Percentiles rank a stretch among this genome's conserved stretches.
Evolutionary conservation across 805 yeast species (phyloP).

Genomic region (Candida sakaeoensis): DNA sequence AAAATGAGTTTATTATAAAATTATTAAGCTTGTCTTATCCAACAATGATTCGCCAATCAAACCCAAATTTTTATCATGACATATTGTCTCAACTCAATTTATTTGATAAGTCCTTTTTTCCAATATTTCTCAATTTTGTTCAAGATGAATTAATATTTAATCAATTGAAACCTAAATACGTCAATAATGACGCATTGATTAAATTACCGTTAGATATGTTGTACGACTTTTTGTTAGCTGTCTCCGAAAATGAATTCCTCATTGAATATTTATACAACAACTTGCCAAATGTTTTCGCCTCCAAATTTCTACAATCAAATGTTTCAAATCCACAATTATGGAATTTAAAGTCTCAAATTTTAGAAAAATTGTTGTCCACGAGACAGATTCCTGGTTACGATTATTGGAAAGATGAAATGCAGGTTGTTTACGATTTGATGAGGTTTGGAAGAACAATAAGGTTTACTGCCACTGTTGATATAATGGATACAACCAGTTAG

Average conservation of each 20-base stretch:
- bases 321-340: constrained; percentile 22
- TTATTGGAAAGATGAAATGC: constrained; percentile 22
- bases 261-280: constrained; percentile 19
- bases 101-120: constrained; percentile 19
- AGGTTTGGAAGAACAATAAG: constrained; percentile 21
- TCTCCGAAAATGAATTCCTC: constrained; percentile 19
- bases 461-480: constrained; percentile 20
- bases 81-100: constrained; percentile 12
- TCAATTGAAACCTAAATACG: constrained; percentile 1
- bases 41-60: constrained; percentile 8
- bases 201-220: constrained; percentile 20
- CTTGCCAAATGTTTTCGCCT: constrained; percentile 22
- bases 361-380: constrained; percentile 21
- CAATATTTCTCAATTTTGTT: constrained; percentile 24
- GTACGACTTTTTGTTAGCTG: constrained; percentile 16
- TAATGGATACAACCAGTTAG: constrained; percentile 15
- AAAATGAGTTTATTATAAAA: constrained; percentile 17
- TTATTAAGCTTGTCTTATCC: constrained; percentile 20
- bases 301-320: constrained; percentile 17
- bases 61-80: constrained; percentile 12
- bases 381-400: constrained; percentile 13
- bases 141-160: constrained; percentile 15
- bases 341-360: constrained; percentile 19
- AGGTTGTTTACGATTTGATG: constrained; percentile 18
- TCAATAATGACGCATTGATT: constrained; percentile 10